phyloP scores from a whole-genome alignment of 768 basidiomycete species.

The Tephrocybe sp. region DNA sequence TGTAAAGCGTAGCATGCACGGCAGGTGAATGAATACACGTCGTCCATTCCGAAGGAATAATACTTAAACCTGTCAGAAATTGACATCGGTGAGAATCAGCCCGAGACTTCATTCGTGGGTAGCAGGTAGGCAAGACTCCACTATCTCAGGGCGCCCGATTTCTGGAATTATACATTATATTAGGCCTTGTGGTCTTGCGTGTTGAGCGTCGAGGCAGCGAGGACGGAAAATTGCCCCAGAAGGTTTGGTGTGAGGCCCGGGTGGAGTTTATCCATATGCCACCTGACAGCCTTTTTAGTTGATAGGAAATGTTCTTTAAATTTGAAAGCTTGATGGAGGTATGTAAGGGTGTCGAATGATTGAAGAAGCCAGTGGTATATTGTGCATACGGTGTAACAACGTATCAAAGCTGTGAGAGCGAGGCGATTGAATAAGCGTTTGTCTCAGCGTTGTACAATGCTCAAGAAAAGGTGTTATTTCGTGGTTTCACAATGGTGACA shows the following conservation, averaged over 20 bases:
- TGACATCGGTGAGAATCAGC: slow-evolving; percentile 8
- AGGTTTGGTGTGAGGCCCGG: neutral
- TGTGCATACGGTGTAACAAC: too few relatives aligned
- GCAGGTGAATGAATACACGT: neutral
- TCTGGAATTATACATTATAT: neutral
- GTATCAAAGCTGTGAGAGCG: too few relatives aligned
- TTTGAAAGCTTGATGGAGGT: neutral
- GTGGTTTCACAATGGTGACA: too few relatives aligned
- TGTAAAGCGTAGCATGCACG: too few relatives aligned
- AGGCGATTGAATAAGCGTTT: too few relatives aligned
- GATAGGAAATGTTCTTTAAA: neutral
- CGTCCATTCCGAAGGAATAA: neutral
- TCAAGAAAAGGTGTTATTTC: too few relatives aligned
- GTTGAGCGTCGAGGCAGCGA: too few relatives aligned
- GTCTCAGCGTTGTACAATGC: too few relatives aligned
- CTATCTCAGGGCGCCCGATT: neutral
- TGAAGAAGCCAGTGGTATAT: too few relatives aligned
- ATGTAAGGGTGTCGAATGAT: neutral
- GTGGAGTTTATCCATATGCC: neutral
- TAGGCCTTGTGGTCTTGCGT: too few relatives aligned
- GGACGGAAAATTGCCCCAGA: neutral
- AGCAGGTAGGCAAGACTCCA: neutral
- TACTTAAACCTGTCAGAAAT: neutral
- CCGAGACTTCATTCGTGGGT: neutral
- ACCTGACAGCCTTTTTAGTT: neutral